Evolutionary conservation across 23 red algal genomes (phyloP).

Genomic region (Gracilaria domingensis): DNA sequence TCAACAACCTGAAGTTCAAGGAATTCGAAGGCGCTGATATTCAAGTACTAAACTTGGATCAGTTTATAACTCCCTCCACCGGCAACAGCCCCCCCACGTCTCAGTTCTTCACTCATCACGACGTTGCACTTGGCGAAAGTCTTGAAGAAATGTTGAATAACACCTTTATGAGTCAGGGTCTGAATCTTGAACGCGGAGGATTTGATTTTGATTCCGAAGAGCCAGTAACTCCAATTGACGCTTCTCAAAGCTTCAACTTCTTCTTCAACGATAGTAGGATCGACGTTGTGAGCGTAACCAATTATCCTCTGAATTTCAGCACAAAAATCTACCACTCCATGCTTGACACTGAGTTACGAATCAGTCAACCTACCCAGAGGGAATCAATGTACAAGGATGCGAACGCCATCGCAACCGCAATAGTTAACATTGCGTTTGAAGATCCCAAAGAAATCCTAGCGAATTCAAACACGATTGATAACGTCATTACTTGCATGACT

Average conservation of each 20-base stretch:
- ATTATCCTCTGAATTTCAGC: constrained; percentile 43
- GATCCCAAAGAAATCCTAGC: neutral
- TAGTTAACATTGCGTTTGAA: constrained; percentile 50
- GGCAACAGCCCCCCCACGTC: neutral
- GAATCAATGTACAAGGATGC: constrained; percentile 39
- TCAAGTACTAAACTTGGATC: constrained; percentile 48
- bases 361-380: constrained; percentile 5
- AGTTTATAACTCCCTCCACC: constrained; percentile 44
- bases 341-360: constrained; percentile 21
- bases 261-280: constrained; percentile 1
- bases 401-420: constrained; percentile 27
- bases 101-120: constrained; percentile 22
- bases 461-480: constrained; percentile 23
- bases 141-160: neutral
- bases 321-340: constrained; percentile 66
- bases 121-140: neutral
- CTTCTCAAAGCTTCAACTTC: constrained; percentile 53
- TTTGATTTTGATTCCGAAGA: neutral
- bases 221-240: constrained; percentile 39
- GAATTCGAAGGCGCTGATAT: constrained; percentile 27
- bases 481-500: constrained; percentile 66
- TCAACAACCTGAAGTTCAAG: constrained; percentile 69
- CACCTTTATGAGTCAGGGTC: neutral
- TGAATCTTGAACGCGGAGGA: neutral
- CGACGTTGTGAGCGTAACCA: constrained; percentile 52